These are phyloP conservation scores for Apiospora marii DNA, from an alignment of 2,329 filamentous ascomycete genomes.

Conservation along the genomic window DNA sequence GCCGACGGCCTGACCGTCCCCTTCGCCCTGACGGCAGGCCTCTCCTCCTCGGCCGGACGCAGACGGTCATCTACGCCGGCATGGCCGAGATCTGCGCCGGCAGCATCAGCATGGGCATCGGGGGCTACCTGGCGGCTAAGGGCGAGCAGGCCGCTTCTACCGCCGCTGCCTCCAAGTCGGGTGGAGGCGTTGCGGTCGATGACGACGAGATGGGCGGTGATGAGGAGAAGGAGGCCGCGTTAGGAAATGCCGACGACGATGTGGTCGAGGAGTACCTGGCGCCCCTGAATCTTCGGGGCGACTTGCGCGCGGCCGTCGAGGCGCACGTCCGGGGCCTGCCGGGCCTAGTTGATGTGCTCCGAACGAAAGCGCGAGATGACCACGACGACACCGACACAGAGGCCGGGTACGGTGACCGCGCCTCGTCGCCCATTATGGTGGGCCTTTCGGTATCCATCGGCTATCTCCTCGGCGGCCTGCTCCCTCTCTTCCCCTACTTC, in stretches of 20 bases:
- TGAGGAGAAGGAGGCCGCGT: conserved; percentile 42
- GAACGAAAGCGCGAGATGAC: conserved; percentile 44
- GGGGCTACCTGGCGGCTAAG: conserved; percentile 73
- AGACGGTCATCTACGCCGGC: conserved; percentile 74
- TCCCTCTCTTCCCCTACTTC: conserved; percentile 77
- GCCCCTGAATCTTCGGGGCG: conserved; percentile 35
- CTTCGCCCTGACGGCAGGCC: conserved; percentile 78
- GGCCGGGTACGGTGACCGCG: conserved; percentile 16
- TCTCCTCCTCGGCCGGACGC: conserved; percentile 72
- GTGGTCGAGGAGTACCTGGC: conserved; percentile 35
- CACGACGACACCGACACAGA: conserved; percentile 46
- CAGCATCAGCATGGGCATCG: conserved; percentile 80
- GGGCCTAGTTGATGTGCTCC: conserved; percentile 24
- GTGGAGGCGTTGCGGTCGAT: neutral
- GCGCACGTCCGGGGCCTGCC: conserved; percentile 34
- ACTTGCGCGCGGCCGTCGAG: conserved; percentile 35
- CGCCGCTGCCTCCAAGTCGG: neutral
- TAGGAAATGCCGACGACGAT: conserved; percentile 23
- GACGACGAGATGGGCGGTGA: conserved; percentile 33
- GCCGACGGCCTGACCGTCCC: conserved; percentile 82
- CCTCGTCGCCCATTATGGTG: conserved; percentile 58
- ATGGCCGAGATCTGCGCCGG: conserved; percentile 79
- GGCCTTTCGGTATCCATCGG: conserved; percentile 72
- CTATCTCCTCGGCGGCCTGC: conserved; percentile 74
- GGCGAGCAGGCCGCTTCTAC: conserved; percentile 51